Evolutionary conservation across 805 yeast species (phyloP).

Genomic region (Candida parachauliodes): DNA sequence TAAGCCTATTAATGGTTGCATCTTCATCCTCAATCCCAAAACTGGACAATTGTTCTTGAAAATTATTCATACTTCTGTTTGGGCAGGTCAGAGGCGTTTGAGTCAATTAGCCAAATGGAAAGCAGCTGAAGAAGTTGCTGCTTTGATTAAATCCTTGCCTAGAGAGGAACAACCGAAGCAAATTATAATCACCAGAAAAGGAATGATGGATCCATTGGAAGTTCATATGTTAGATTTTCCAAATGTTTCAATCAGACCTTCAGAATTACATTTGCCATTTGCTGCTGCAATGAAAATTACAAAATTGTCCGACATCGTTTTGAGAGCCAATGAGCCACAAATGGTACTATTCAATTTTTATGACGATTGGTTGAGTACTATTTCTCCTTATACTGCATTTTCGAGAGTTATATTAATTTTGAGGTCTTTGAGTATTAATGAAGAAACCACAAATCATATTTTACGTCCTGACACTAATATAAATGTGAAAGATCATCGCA

Average conservation of each 20-base stretch:
- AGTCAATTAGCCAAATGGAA: slow-evolving; percentile 97
- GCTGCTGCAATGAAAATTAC: slow-evolving; percentile 80
- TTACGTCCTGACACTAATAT: slow-evolving; percentile 72
- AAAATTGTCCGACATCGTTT: slow-evolving; percentile 71
- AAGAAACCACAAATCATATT: slow-evolving; percentile 71
- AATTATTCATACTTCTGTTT: slow-evolving; percentile 88
- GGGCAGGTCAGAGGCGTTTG: slow-evolving; percentile 95
- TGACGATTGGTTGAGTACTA: slow-evolving; percentile 87
- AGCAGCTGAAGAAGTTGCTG: slow-evolving; percentile 96
- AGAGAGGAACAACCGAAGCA: slow-evolving; percentile 94
- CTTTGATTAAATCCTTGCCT: slow-evolving; percentile 82
- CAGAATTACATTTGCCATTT: slow-evolving; percentile 88
- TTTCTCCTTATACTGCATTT: slow-evolving; percentile 90
- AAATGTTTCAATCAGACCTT: slow-evolving; percentile 80
- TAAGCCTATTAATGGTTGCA: slow-evolving; percentile 89
- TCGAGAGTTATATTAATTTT: slow-evolving; percentile 80
- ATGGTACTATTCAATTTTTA: slow-evolving; percentile 88
- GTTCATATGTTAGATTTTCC: slow-evolving; percentile 98
- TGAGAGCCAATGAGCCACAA: slow-evolving; percentile 87
- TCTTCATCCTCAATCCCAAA: slow-evolving; percentile 84
- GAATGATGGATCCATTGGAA: slow-evolving; percentile 90
- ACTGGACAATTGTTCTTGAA: slow-evolving; percentile 88
- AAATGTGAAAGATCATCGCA: slow-evolving; percentile 68
- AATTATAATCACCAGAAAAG: slow-evolving; percentile 83
- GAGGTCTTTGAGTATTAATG: slow-evolving; percentile 75